Percentiles rank a stretch among this genome's conserved stretches.
These are phyloP conservation scores for Astrothelium macrocarpum DNA, from an alignment of 495 filamentous ascomycete species.

Conservation along the genomic window DNA sequence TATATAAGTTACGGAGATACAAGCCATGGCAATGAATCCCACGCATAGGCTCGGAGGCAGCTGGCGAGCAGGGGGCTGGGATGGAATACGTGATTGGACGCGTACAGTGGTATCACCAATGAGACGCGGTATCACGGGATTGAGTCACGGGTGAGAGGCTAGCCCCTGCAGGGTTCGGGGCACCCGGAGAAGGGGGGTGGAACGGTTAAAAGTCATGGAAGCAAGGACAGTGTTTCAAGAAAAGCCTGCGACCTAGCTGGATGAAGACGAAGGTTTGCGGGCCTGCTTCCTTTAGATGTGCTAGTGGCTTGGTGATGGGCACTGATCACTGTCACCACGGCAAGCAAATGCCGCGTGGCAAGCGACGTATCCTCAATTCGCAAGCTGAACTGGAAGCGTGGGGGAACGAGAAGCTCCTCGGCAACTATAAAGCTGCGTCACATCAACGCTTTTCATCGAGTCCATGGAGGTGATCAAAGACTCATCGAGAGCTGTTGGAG, in stretches of 20 bases:
- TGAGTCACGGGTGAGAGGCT: background rate
- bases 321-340: slow-evolving; percentile 2
- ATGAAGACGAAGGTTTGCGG: slow-evolving; percentile 2
- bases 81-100: slow-evolving; percentile 22
- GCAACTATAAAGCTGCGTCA: background rate
- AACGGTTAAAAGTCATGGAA: background rate
- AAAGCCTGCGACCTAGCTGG: background rate
- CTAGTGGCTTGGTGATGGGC: background rate
- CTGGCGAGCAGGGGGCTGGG: background rate
- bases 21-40: slow-evolving; percentile 1
- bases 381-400: background rate
- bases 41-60: slow-evolving; percentile 1
- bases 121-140: slow-evolving; percentile 20
- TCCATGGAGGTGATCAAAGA: background rate
- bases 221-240: background rate
- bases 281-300: background rate
- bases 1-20: background rate
- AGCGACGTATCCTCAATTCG: background rate
- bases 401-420: background rate
- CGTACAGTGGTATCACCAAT: slow-evolving; percentile 17
- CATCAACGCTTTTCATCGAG: background rate
- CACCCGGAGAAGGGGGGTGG: background rate
- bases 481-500: background rate
- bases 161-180: background rate
- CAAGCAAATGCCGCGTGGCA: slow-evolving; percentile 3